Base-by-base conservation (phyloP, 2,329 filamentous ascomycete genomes). In the Phyllosticta citrichinensis region DNA sequence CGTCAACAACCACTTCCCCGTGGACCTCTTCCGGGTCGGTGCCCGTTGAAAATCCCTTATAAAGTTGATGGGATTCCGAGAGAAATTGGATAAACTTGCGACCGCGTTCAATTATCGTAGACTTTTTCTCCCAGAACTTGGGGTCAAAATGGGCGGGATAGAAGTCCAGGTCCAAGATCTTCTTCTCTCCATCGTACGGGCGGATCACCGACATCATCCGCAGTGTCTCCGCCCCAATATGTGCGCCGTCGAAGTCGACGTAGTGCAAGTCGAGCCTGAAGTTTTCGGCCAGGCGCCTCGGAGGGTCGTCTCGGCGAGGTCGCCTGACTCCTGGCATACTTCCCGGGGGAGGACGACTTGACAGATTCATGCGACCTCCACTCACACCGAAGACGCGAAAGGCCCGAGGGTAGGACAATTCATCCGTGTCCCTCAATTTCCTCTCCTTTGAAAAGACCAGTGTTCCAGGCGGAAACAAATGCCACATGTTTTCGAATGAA, bases 1-100 rank as follows among this genome's bases (percentile, higher is more conserved):
- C 61, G 27, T 65, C 62, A 11, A 65, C 30, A 24, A 61, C 63
- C 17, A 65, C 57, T 25, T 65, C 63, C 47, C 63, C 63, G 25
- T 62, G 27, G 14, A 65, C 56, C 14, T 63, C 54, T 22, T 58
- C 57, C n/a, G 40, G 53, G 14, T 52, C 40, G 17, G 27, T 9
- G 9, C 53, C 51, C 22, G 62, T 20, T 5, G 53, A 54, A 8
- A 24, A 40, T 1, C 62, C 62, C 3, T 63, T 33, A n/a, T 64
- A 64, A 14, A 57, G 62, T 52, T 58, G 62, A 20, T 64, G 61
- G 2, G 58, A 58, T 9, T 19, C 10, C 1, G 51, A 47, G 22
- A 56, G 58, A 22, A 63, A 33, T 33, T 33, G 30, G 30, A 33
- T 4, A 33, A 33, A 33, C 1, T 33, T 8, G 30, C 30, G 30